These are phyloP conservation scores for Russula sp. DNA, from an alignment of 768 basidiomycete species.

Conservation along the genomic window DNA sequence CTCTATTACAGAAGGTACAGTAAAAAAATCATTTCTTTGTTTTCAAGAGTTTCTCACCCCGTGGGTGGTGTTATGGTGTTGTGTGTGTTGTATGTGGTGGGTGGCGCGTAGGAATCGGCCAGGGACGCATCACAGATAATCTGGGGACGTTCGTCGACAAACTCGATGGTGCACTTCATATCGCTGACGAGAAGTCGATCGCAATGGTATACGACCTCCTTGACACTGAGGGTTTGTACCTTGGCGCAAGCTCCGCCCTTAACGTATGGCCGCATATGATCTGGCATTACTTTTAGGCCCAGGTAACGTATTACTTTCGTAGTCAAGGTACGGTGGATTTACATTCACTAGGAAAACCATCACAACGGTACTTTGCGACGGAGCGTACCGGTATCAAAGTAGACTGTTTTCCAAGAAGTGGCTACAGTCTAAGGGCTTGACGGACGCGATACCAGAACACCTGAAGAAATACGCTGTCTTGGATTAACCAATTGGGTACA, in stretches of 20 bases:
- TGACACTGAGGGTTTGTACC: conserved; percentile 88
- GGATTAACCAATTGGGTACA: conserved; percentile 42
- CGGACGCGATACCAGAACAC: conserved; percentile 73
- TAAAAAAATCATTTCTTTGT: background rate
- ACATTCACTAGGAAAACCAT: conserved; percentile 59
- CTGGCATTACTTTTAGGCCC: conserved; percentile 81
- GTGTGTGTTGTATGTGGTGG: background rate
- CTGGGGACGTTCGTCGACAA: conserved; percentile 76
- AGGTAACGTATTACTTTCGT: conserved; percentile 45
- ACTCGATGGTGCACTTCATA: conserved; percentile 77
- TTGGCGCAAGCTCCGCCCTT: conserved; percentile 90
- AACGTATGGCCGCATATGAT: conserved; percentile 95
- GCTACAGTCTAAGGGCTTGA: conserved; percentile 77
- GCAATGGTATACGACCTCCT: conserved; percentile 91
- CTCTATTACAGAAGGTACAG: conserved; percentile 85
- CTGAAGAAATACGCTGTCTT: conserved; percentile 89
- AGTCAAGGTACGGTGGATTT: background rate
- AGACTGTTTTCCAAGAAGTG: conserved; percentile 92
- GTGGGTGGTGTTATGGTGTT: background rate
- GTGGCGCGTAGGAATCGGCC: conserved; percentile 77
- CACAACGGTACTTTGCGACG: conserved; percentile 90
- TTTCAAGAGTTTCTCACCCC: background rate
- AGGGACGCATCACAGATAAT: conserved; percentile 93
- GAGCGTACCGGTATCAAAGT: conserved; percentile 96
- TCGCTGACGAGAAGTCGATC: conserved; percentile 87